phyloP scores from a whole-genome alignment of 768 basidiomycete genomes.

The Trametes cingulata region DNA sequence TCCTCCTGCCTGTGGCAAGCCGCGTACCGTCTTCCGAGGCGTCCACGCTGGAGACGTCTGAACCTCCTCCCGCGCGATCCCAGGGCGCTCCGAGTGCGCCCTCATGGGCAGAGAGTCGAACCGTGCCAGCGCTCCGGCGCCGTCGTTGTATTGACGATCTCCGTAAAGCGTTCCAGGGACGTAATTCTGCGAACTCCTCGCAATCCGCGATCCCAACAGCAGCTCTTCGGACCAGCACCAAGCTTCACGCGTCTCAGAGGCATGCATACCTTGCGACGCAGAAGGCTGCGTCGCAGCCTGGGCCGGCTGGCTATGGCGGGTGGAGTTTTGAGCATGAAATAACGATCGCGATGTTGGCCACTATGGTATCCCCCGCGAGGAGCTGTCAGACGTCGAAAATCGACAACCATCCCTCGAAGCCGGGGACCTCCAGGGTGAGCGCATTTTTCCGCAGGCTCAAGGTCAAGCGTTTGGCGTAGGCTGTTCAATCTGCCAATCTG shows the following conservation, averaged over 20 bases:
- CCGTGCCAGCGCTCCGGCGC: conserved; percentile 8
- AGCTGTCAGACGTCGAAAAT: neutral
- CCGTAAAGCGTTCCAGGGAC: conserved; percentile 10
- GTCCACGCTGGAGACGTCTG: neutral
- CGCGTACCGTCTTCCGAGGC: neutral
- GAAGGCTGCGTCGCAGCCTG: neutral
- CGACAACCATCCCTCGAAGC: neutral
- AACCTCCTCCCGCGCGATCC: neutral
- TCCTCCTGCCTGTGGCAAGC: neutral
- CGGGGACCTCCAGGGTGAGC: neutral
- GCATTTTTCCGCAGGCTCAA: conserved; percentile 7
- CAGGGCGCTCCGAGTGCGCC: no score
- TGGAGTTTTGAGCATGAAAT: conserved; percentile 22
- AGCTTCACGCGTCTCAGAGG: no score
- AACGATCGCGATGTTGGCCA: conserved; percentile 20
- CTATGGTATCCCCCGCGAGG: neutral
- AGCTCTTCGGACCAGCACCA: no score
- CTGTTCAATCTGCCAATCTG: conserved; percentile 2
- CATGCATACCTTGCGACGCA: no score
- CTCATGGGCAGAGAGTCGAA: no score
- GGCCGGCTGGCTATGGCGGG: neutral
- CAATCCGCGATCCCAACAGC: no score
- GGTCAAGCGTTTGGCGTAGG: neutral
- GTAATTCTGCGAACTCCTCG: neutral
- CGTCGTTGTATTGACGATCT: conserved; percentile 12